Percentiles rank a stretch among this genome's conserved stretches.
Conservation (phyloP, 1,284 basidiomycete species). For the Vanrija pseudolonga region DNA sequence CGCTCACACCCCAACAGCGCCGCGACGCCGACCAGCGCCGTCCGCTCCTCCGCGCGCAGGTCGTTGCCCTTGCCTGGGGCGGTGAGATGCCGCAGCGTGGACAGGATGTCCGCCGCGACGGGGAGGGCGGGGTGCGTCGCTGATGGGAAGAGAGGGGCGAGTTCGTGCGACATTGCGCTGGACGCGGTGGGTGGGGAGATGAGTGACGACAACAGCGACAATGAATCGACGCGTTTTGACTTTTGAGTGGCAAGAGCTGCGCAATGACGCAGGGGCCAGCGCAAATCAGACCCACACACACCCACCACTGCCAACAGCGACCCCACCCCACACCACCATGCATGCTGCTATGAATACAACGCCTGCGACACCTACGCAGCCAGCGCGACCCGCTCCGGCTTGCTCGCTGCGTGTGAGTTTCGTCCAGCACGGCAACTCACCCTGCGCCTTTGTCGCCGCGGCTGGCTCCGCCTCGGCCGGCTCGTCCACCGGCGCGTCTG, state of each 20-base stretch:
- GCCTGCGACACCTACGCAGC: constrained; percentile 45
- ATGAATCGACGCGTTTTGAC: neutral
- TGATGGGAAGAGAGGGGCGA: constrained; percentile 40
- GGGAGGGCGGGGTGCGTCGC: constrained; percentile 42
- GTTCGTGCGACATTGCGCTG: constrained; percentile 43
- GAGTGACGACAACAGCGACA: neutral
- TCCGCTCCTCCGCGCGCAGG: constrained; percentile 34
- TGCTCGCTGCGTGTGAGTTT: constrained; percentile 17
- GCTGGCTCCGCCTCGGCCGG: constrained; percentile 42
- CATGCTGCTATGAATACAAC: constrained; percentile 1
- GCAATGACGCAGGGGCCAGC: neutral
- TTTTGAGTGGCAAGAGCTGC: neutral
- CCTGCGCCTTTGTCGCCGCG: neutral
- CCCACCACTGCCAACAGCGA: neutral
- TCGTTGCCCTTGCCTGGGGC: constrained; percentile 41
- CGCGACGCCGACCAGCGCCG: constrained; percentile 43
- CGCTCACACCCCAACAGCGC: constrained; percentile 45
- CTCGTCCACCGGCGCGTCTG: constrained; percentile 55
- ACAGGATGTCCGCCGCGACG: constrained; percentile 35
- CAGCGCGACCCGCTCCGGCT: constrained; percentile 51
- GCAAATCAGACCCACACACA: neutral
- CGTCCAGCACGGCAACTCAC: neutral
- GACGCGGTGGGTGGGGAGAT: neutral
- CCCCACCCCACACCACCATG: neutral
- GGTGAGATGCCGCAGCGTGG: constrained; percentile 36